These are phyloP conservation scores for Sorghum bicolor DNA, from an alignment of 176 grass and related monocot genomes.

Conservation along the genomic window DNA sequence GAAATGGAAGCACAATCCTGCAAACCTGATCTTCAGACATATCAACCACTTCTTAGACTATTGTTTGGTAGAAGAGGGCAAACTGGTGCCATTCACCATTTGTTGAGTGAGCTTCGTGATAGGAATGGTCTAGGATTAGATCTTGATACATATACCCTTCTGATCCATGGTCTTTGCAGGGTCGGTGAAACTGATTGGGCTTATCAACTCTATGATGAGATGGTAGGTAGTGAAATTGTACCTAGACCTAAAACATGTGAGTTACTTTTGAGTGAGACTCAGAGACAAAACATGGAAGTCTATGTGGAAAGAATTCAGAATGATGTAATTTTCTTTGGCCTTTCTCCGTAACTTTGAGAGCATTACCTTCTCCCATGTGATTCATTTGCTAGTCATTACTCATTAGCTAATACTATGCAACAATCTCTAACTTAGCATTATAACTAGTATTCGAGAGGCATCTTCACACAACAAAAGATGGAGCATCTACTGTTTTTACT, in stretches of 20 bases:
- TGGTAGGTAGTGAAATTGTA: conserved; percentile 65
- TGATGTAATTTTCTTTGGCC: conserved; percentile 43
- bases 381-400: neutral
- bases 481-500: neutral
- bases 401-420: neutral
- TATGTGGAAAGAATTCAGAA: conserved; percentile 45
- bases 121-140: conserved; percentile 70
- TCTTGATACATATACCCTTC: conserved; percentile 70
- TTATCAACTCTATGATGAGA: conserved; percentile 74
- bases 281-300: conserved; percentile 49
- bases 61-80: conserved; percentile 52
- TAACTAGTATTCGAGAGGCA: neutral
- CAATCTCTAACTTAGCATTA: neutral
- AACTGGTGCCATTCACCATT: conserved; percentile 27
- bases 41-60: conserved; percentile 62
- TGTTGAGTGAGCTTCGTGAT: conserved; percentile 53
- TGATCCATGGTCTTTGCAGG: conserved; percentile 78
- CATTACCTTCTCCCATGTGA: neutral
- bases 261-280: conserved; percentile 57
- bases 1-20: conserved; percentile 63
- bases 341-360: conserved; percentile 16
- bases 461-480: neutral
- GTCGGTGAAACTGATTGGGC: conserved; percentile 54
- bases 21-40: conserved; percentile 82
- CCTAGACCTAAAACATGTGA: conserved; percentile 64